Evolutionary conservation across 1,139 yeast genomes (phyloP).

Genomic region (Magnusiomyces paraingens): DNA sequence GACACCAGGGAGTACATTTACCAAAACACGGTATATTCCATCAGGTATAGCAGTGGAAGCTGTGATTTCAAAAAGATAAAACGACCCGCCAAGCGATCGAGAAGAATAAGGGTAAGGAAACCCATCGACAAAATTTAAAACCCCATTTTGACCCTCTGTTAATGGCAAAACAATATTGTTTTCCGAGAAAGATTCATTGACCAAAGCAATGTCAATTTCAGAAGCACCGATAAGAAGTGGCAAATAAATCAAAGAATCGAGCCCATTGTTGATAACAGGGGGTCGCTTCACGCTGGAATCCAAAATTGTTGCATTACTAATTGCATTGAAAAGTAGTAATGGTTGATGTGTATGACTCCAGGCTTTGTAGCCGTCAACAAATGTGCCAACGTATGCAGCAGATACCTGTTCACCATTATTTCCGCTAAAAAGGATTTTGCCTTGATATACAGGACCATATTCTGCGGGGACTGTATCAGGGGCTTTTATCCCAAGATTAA

Average conservation of each 20-base stretch:
- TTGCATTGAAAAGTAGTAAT: conserved; percentile 1
- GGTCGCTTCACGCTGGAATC: conserved; percentile 1
- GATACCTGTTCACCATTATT: conserved; percentile 5
- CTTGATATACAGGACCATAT: conserved; percentile 9
- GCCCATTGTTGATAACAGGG: not conserved
- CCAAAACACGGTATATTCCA: conserved; percentile 10
- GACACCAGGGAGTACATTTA: conserved; percentile 9
- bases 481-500: conserved; percentile 4
- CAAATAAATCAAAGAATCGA: not conserved
- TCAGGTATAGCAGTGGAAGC: conserved; percentile 4
- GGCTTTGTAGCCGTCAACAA: conserved; percentile 3
- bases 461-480: conserved; percentile 2
- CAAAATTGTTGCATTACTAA: not conserved
- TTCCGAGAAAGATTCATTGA: conserved; percentile 4
- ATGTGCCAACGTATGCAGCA: conserved; percentile 8
- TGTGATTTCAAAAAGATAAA: conserved; percentile 3
- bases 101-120: conserved; percentile 1
- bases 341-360: conserved; percentile 9
- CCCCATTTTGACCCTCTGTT: conserved; percentile 7
- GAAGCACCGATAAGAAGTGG: not conserved
- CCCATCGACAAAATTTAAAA: conserved; percentile 7
- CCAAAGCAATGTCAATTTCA: not conserved
- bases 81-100: conserved; percentile 8
- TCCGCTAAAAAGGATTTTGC: conserved; percentile 5
- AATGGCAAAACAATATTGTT: conserved; percentile 7